Evolutionary conservation across 1,284 basidiomycete genomes (phyloP).

Genomic region (Peniophora sp.): DNA sequence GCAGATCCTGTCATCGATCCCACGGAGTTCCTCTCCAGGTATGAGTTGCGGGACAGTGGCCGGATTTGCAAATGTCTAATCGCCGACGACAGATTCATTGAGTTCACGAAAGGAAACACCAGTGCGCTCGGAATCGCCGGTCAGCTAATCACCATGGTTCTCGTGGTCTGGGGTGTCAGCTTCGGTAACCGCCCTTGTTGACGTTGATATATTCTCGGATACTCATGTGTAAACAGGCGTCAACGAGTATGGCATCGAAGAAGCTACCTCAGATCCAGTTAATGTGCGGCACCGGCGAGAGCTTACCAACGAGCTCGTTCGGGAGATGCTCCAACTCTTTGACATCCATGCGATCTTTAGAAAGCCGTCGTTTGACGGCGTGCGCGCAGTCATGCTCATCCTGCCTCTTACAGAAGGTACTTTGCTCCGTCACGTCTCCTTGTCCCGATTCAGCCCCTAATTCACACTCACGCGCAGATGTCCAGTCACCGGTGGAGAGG

Average conservation of each 20-base stretch:
- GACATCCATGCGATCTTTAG: constrained; percentile 73
- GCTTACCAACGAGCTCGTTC: constrained; percentile 49
- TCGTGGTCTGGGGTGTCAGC: not conserved
- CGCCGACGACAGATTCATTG: constrained; percentile 49
- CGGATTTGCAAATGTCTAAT: not conserved
- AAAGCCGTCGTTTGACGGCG: constrained; percentile 82
- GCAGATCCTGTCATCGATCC: constrained; percentile 69
- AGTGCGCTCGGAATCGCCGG: constrained; percentile 51
- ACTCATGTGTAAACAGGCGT: constrained; percentile 47
- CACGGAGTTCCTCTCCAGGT: constrained; percentile 44
- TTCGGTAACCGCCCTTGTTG: not conserved
- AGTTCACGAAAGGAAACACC: constrained; percentile 49
- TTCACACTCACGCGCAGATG: constrained; percentile 24
- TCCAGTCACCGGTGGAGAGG: constrained; percentile 43
- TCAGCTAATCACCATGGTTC: constrained; percentile 49
- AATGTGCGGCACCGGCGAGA: constrained; percentile 30
- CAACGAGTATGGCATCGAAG: constrained; percentile 60
- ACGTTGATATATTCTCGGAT: not conserved
- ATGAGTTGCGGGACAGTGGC: not conserved
- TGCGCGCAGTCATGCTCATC: constrained; percentile 67
- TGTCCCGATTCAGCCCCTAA: constrained; percentile 4
- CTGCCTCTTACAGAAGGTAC: constrained; percentile 77
- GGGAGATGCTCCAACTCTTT: constrained; percentile 69
- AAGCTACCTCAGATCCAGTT: constrained; percentile 26
- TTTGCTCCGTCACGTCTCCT: constrained; percentile 9